Base-by-base conservation (phyloP, 495 filamentous ascomycete species). In the Paragyromitra xinjiangensis region DNA sequence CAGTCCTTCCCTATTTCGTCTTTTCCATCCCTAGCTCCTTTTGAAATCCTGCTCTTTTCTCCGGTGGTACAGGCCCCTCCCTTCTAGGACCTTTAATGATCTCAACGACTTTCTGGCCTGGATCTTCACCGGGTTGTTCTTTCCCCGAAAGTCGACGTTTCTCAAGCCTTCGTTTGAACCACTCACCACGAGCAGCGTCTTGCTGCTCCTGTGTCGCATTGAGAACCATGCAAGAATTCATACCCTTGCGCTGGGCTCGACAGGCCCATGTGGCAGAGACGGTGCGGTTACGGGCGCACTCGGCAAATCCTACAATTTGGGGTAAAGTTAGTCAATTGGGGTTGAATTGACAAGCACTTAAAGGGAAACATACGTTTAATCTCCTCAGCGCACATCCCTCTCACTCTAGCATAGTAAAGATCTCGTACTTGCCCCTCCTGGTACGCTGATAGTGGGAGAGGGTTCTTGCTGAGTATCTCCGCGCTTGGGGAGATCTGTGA, bases 341-440 rank as follows among this genome's bases (percentile, higher is more conserved):
- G 71, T 1, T 24, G 14, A 39, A 40, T 34, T 1, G 44, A 11
- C 26, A 39, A 7, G 37, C 7, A 42, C 39, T 37, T 29, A 16
- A 56, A 19, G 37, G 44, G 59, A 44, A 34, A 61, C 84, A 51
- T 82, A 97, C 94, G 91, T 87, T 92, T 91, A 63, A 99, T 97
- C 82, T 98, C 93, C 0, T 91, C 87, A 0, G 90, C 90, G 84
- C 95, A 99, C 71, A 89, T 85, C 0, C 84, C 85, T 51, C 95
- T 87, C 72, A 98, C 96, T 39, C 92, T 88, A 81, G 92, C 93
- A 85, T 98, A 91, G 83, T 94, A 99, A 37, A 98, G 84, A 77
- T 96, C 91, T 64, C 93, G 89, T 58, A 99, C 94, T 86, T 97
- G 93, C 48, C 91, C 87, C 85, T 99, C 95, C 83, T 99, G 95